Conservation (phyloP, 495 filamentous ascomycete species). For the Ramalina intermedia region DNA sequence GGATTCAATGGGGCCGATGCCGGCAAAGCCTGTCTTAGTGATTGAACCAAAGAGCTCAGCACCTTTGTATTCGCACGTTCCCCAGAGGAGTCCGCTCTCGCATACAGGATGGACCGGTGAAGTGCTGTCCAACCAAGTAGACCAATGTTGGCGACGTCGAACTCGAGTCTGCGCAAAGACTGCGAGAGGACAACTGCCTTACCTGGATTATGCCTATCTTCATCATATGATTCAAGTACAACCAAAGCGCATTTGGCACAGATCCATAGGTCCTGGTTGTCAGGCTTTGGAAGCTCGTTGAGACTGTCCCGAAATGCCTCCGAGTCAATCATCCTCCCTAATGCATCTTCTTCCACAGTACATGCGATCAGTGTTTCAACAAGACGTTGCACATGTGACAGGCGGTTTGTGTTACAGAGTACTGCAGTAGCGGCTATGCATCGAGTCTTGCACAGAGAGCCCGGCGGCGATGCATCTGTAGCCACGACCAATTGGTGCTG, state of each 20-base stretch:
- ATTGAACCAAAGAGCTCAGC: background rate
- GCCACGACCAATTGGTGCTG: conserved; percentile 53
- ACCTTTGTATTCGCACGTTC: background rate
- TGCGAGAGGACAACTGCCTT: background rate
- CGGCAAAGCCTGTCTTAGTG: background rate
- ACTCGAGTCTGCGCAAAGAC: background rate
- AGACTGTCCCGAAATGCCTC: background rate
- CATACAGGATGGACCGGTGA: background rate
- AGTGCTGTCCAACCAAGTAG: background rate
- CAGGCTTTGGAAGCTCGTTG: background rate
- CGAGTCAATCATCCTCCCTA: background rate
- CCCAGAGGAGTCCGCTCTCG: background rate
- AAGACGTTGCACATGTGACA: conserved; percentile 33
- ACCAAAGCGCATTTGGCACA: background rate
- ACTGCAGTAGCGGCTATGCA: conserved; percentile 56
- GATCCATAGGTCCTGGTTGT: background rate
- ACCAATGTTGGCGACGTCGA: background rate
- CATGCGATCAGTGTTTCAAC: conserved; percentile 32
- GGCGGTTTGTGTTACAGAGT: conserved; percentile 30
- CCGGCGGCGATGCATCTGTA: conserved; percentile 59
- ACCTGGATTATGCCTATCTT: background rate
- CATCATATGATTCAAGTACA: background rate
- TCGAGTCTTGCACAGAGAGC: conserved; percentile 59
- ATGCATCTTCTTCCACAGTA: background rate
- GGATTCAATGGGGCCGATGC: background rate